These are phyloP conservation scores for Scytalidium lignicola DNA, from an alignment of 2,329 filamentous ascomycete species.

Conservation along the genomic window DNA sequence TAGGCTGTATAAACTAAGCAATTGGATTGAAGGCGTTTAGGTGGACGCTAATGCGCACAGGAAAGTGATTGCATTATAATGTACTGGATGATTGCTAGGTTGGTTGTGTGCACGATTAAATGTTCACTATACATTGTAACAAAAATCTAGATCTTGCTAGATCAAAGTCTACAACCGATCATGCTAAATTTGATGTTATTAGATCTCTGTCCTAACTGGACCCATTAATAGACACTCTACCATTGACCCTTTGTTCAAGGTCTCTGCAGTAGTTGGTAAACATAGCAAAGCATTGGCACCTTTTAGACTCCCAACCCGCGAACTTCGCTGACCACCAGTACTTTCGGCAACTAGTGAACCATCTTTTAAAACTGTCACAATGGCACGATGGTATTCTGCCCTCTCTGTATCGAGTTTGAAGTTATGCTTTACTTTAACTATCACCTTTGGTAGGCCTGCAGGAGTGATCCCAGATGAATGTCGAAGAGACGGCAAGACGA, in stretches of 20 bases:
- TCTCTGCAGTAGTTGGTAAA: slow-evolving; percentile 60
- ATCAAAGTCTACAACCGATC: no score
- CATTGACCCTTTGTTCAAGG: slow-evolving; percentile 61
- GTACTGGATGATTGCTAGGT: background rate
- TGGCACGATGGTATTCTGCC: slow-evolving; percentile 85
- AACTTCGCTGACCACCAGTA: slow-evolving; percentile 88
- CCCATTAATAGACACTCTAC: slow-evolving; percentile 80
- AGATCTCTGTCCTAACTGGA: slow-evolving; percentile 8
- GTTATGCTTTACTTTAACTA: slow-evolving; percentile 66
- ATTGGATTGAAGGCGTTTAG: background rate
- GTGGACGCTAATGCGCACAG: background rate
- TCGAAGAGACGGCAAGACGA: slow-evolving; percentile 84
- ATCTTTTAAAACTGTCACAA: slow-evolving; percentile 61
- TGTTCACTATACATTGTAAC: background rate
- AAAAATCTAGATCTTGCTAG: background rate
- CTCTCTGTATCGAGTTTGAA: slow-evolving; percentile 69
- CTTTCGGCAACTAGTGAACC: slow-evolving; percentile 69
- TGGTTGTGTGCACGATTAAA: background rate
- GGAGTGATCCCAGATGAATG: slow-evolving; percentile 65
- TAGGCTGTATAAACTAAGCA: background rate
- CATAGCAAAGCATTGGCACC: slow-evolving; percentile 84
- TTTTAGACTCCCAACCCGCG: slow-evolving; percentile 79
- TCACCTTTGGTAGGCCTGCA: slow-evolving; percentile 65
- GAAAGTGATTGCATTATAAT: background rate
- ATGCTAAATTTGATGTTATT: background rate